These are phyloP conservation scores for Abelmoschus esculentus DNA, from an alignment of 345 rosid genomes.

Conservation along the genomic window DNA sequence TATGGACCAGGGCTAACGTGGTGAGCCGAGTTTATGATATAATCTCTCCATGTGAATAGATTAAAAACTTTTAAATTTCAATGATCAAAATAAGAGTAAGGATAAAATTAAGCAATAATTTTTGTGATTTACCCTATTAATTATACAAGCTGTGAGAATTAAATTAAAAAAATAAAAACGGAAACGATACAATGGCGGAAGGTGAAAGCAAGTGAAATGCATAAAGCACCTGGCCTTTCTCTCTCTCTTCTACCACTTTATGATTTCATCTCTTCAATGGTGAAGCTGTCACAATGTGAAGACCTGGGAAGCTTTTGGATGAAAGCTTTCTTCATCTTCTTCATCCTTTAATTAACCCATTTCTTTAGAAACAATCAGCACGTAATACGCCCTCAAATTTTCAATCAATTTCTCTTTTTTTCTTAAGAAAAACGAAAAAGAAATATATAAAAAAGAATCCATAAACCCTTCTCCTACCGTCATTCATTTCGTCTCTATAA, in stretches of 20 bases:
- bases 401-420: neutral
- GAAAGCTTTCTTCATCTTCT: neutral
- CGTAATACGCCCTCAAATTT: neutral
- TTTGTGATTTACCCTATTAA: no score
- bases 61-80: no score
- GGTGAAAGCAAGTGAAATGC: no score
- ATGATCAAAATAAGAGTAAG: no score
- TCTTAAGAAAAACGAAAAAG: neutral
- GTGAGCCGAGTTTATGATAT: no score
- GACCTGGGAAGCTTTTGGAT: neutral
- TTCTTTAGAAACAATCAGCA: neutral
- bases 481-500: neutral
- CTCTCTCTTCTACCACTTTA: neutral
- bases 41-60: no score
- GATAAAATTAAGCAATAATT: no score
- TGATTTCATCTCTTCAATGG: neutral
- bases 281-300: constrained; percentile 1
- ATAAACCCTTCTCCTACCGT: constrained; percentile 1
- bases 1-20: no score
- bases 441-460: neutral
- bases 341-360: neutral
- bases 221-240: neutral
- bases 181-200: no score
- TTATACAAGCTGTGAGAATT: no score
- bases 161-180: no score